phyloP scores from a whole-genome alignment of 352 stramenopile genomes.

The Phytopythium boreale region DNA sequence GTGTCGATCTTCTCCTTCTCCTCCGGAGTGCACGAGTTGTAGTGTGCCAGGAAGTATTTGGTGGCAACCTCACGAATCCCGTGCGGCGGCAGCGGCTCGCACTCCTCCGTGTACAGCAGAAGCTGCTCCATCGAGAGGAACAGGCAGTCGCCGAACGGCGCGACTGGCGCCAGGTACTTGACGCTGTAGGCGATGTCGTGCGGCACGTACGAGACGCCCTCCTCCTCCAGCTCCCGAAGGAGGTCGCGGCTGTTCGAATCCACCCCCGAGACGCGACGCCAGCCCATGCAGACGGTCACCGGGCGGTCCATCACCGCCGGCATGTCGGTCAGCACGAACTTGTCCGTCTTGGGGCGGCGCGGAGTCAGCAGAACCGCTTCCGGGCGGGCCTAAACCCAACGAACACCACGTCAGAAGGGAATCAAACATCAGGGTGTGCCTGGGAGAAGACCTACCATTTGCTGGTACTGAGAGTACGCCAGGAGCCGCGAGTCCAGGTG shows the following conservation, averaged over 20 bases:
- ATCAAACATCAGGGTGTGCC: neutral
- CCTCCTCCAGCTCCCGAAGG: conserved; percentile 75
- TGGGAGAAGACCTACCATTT: conserved; percentile 43
- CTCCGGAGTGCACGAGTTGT: conserved; percentile 44
- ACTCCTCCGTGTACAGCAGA: conserved; percentile 82
- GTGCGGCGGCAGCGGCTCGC: conserved; percentile 63
- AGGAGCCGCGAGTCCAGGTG: conserved; percentile 74
- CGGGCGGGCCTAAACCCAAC: conserved; percentile 33
- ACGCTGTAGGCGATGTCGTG: conserved; percentile 88
- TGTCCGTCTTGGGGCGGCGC: conserved; percentile 41
- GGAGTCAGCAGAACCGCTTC: conserved; percentile 67
- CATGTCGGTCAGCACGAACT: conserved; percentile 57
- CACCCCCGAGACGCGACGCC: conserved; percentile 74
- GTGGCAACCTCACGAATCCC: conserved; percentile 71
- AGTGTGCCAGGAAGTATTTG: conserved; percentile 78
- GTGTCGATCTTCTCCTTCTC: conserved; percentile 80
- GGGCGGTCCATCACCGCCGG: conserved; percentile 63
- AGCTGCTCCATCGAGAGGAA: conserved; percentile 88
- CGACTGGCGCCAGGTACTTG: conserved; percentile 82
- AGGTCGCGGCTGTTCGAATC: conserved; percentile 72
- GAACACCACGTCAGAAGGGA: neutral
- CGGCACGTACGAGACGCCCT: conserved; percentile 80
- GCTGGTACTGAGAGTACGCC: conserved; percentile 83
- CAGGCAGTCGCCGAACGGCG: conserved; percentile 83
- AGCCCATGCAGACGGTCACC: conserved; percentile 85